Evolutionary conservation across 106 monocot genomes (phyloP).

Genomic region (Iris macrosiphon): DNA sequence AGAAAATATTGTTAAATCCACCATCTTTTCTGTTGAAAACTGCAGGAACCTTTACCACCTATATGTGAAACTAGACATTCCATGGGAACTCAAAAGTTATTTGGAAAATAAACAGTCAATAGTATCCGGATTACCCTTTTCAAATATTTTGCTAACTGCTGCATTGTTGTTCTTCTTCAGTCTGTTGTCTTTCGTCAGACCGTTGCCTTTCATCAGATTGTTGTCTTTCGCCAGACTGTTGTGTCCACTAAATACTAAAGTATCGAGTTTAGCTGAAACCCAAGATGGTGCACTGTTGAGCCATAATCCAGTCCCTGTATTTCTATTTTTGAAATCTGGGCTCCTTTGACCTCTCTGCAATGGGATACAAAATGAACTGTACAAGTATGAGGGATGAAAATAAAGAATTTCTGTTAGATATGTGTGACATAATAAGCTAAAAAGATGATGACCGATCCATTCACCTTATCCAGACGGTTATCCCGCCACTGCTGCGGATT

Average conservation of each 20-base stretch:
- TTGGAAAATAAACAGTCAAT: too few relatives aligned
- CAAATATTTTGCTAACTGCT: too few relatives aligned
- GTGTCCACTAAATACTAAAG: slow-evolving; percentile 15
- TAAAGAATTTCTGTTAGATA: neutral
- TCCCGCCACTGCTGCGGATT: slow-evolving; percentile 59
- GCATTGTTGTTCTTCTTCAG: too few relatives aligned
- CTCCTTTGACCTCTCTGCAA: slow-evolving; percentile 42
- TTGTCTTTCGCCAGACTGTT: too few relatives aligned
- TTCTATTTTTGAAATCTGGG: slow-evolving; percentile 64
- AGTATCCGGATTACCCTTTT: too few relatives aligned
- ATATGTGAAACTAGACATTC: too few relatives aligned
- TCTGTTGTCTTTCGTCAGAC: too few relatives aligned
- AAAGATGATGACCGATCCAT: slow-evolving; percentile 34
- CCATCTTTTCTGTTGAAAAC: too few relatives aligned
- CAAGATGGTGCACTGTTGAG: slow-evolving; percentile 36
- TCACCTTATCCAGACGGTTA: slow-evolving; percentile 41
- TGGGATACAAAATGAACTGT: neutral
- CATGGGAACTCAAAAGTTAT: too few relatives aligned
- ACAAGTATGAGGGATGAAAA: neutral
- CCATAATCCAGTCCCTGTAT: slow-evolving; percentile 39
- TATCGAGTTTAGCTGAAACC: slow-evolving; percentile 21
- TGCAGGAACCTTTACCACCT: too few relatives aligned
- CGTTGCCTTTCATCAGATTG: too few relatives aligned
- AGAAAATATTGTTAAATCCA: too few relatives aligned
- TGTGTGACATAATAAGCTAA: neutral